Conservation (phyloP, 2,329 filamentous ascomycete species). For the Lojkania enalia region DNA sequence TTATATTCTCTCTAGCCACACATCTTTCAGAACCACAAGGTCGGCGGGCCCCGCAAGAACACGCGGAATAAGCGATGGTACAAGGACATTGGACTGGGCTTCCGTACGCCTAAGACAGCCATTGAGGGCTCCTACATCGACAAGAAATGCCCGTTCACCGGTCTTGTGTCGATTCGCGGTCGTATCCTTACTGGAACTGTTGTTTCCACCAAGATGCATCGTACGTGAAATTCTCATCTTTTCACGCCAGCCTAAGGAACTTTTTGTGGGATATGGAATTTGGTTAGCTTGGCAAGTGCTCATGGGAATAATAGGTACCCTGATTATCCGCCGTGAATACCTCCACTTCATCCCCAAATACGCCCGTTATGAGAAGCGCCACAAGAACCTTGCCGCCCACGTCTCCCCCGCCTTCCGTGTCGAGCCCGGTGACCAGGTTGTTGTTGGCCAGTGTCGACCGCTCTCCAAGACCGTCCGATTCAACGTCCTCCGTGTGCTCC, state of each 20-base stretch:
- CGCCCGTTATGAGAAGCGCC: constrained; percentile 99
- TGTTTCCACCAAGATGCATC: constrained; percentile 99
- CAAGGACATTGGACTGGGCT: constrained; percentile 99
- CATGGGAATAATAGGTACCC: constrained; percentile 56
- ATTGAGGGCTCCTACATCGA: constrained; percentile 99
- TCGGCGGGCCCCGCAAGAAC: constrained; percentile 63
- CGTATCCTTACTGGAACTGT: constrained; percentile 99
- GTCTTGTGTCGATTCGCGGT: constrained; percentile 98
- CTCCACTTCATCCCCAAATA: constrained; percentile 99
- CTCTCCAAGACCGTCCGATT: constrained; percentile 99
- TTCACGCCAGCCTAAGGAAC: not conserved
- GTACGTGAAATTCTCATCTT: constrained; percentile 49
- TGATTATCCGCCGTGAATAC: constrained; percentile 99
- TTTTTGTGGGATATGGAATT: not conserved
- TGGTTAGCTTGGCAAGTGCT: constrained; percentile 2
- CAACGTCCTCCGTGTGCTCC: constrained; percentile 98
- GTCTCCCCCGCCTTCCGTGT: constrained; percentile 99
- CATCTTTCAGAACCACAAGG: constrained; percentile 99
- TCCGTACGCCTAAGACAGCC: constrained; percentile 97
- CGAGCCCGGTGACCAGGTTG: constrained; percentile 98
- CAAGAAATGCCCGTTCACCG: constrained; percentile 99
- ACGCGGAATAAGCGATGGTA: constrained; percentile 78
- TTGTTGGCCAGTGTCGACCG: constrained; percentile 98
- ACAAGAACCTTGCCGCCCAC: constrained; percentile 99
- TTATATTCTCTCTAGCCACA: constrained; percentile 71